These are phyloP conservation scores for Mikania micrantha DNA, from an alignment of 129 eudicot species.

Conservation along the genomic window DNA sequence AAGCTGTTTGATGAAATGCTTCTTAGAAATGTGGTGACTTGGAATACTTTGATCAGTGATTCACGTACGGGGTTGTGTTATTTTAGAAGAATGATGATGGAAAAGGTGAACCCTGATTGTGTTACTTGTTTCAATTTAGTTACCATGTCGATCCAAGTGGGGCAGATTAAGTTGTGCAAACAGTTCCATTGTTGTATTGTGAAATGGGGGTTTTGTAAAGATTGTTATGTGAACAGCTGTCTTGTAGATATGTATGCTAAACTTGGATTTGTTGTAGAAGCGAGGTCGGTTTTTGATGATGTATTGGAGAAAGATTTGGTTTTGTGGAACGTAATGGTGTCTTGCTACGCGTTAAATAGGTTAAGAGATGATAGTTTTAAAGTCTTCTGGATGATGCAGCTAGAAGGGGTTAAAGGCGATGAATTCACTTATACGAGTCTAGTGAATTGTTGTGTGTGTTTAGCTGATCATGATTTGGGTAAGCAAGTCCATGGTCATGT, in stretches of 20 bases:
- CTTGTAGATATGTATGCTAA: conserved; percentile 55
- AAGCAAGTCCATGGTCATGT: conserved; percentile 46
- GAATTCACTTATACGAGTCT: conserved; percentile 49
- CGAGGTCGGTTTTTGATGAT: conserved; percentile 36
- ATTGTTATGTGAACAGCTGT: conserved; percentile 40
- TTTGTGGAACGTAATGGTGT: conserved; percentile 72
- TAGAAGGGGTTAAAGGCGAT: conserved; percentile 46
- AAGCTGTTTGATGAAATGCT: conserved; percentile 60
- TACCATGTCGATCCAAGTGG: conserved; percentile 17
- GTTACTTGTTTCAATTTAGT: conserved; percentile 42
- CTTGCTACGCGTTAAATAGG: conserved; percentile 42
- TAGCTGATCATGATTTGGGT: conserved; percentile 31
- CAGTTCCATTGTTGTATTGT: conserved; percentile 42
- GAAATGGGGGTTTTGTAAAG: conserved; percentile 38
- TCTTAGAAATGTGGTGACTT: conserved; percentile 44
- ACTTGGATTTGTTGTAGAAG: conserved; percentile 44
- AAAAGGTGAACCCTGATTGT: conserved; percentile 39
- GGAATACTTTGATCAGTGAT: conserved; percentile 43
- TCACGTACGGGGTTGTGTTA: conserved; percentile 29
- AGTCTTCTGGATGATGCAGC: conserved; percentile 40
- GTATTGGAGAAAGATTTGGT: conserved; percentile 44
- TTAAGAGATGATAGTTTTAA: conserved; percentile 35
- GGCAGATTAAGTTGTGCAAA: conserved; percentile 33
- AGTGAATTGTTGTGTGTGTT: conserved; percentile 33
- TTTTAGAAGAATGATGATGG: conserved; percentile 48